Evolutionary conservation across 1,139 yeast genomes (phyloP), one percentile per base, ranked within the genome.

Genomic region (Suhomyces kunorum): DNA sequence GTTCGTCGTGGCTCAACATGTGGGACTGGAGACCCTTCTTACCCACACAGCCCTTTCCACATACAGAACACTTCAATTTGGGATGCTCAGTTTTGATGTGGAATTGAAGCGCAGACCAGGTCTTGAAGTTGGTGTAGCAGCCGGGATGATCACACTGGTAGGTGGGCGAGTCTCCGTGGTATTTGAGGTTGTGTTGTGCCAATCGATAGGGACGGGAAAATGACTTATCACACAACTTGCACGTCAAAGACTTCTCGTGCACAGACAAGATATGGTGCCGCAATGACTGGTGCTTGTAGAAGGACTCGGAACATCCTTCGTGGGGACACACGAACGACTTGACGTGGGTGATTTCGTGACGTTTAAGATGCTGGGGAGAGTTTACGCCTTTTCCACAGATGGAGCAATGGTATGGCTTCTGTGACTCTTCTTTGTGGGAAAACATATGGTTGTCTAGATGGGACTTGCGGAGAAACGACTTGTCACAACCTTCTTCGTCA

Each of bases 361-460:
- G 73, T 49, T 77, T 79, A 47, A 89, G 67, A 58, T 90, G 98
- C 63, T 92, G 98, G 36, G 64, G 63, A 0, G 95, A 78, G 46
- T 83, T 84, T 42, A 87, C 85, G 2, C 96, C 96, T 58, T 88
- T 88, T 1, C 83, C 83, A 59, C 99, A 92, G 1, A 74, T 63
- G 0, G 80, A 64, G 55, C 99, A 92, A 40, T 72, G 77, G 55
- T 76, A 83, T 0, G 97, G 96, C 53, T 86, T 87, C 2, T 69
- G 72, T 3, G 42, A 28, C 5, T 76, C 67, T 25, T 65, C 68
- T 15, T 65, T 55, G 55, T 85, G 92, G 11, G 89, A 79, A 19
- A 85, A 61, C 47, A 71, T 48, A 58, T 92, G 99, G 15, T 89
- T 79, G 38, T 80, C 78, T 32, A 92, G 64, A 63, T 92, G 98